Base-by-base conservation (phyloP, 768 basidiomycete species). In the Boletus rubropictus region DNA sequence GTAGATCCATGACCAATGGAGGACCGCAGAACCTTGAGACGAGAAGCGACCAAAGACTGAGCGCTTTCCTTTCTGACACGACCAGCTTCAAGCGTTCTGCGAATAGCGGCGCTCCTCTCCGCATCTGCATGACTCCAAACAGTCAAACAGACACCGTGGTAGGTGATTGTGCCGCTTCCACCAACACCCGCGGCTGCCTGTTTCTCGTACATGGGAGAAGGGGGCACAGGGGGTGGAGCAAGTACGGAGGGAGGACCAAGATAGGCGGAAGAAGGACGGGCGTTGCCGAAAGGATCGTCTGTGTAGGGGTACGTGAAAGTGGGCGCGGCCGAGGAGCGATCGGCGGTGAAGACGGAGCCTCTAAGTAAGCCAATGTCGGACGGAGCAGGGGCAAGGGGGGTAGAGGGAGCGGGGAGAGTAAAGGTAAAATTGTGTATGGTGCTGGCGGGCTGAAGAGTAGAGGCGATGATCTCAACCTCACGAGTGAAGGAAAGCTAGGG, bases 61-160 rank as follows among this genome's bases (percentile, higher is more conserved):
- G 84, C 82, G 27, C 83, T 86, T 64, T 90, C 86, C 62, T 88
- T 87, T 45, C 86, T 80, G 34, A 77, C 80, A 37, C 86, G 80
- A 39, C 84, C 80, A 0, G 84, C 84, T 62, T 90, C 89, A 39
- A 89, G 75, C 7, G 87, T 88, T 41, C 84, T 78, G 18, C 90
- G 81, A 56, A 94, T 93, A 1, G 91, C 91, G 12, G 74, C 76
- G 45, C 86, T 84, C 39, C 92, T 82, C 57, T 92, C 86, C 0
- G 84, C 83, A 61, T 97, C 94, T 17, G 92, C 92, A 59, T 94
- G 92, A 4, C 89, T 91, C 92, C 92, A 98, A 2, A 96, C 90
- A 2, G 91, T 92, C 49, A 98, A 74, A 56, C 90, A 91, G 31
- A 95, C 91, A 39, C 91, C 92, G 60, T 96, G 81, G 63, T 90